Base-by-base conservation (phyloP, 805 yeast genomes). In the Metschnikowia bowlesiae region DNA sequence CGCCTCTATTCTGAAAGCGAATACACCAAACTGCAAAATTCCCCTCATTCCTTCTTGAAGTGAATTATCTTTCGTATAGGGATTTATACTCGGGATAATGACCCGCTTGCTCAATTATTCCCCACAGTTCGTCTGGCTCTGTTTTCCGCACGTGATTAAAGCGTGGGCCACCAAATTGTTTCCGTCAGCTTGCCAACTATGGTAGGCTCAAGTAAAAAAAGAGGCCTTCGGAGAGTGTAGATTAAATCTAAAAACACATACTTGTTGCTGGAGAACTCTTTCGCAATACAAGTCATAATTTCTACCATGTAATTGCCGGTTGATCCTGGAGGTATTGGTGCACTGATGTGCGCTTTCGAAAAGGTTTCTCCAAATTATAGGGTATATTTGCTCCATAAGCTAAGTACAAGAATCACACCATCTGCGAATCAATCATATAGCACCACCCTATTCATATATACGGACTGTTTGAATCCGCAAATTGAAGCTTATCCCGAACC, bases 311-410 rank as follows among this genome's bases (percentile, higher is more conserved):
- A 31, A 11, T 33, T 13, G 22, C 31, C 38, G 37, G 38, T 31
- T 13, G 34, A 22, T 32, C 14, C 22, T 22, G 22, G 38, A 22
- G 26, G 30, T 30, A 6, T 13, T 14, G 58, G 54, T 53, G 58
- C 40, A 54, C 58, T 44, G 58, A 51, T 54, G 54, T 50, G 51
- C 49, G 42, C 44, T 48, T 44, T 47, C 52, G 53, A 53, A 51
- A 53, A 53, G 53, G 52, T 48, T 44, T 55, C 49, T 54, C 49
- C 58, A 49, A 35, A 38, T 37, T 32, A 31, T 42, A 46, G 37
- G 47, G 37, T 44, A 52, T 46, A 39, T 42, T 49, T 49, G 52
- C 55, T 48, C 46, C 33, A 41, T 37, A 36, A 45, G 40, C 44
- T 31, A 18, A 39, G 18, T 34, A 37, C 50, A 52, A 39, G 39